These are phyloP conservation scores for Macrophomina phaseolina DNA, from an alignment of 2,329 filamentous ascomycete species.

Conservation along the genomic window DNA sequence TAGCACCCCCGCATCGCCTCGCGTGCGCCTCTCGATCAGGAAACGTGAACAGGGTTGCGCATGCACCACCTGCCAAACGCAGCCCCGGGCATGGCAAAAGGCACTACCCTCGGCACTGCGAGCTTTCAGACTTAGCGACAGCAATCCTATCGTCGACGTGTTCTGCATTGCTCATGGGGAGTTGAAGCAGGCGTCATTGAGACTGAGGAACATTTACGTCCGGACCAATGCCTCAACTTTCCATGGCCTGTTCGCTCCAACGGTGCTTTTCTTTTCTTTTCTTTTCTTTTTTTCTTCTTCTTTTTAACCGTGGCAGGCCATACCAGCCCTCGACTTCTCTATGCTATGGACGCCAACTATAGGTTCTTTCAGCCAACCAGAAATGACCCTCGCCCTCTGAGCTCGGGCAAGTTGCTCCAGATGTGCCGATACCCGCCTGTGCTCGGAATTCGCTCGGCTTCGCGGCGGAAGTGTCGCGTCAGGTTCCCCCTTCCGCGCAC, in stretches of 20 bases:
- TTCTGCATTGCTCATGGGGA: too few relatives aligned
- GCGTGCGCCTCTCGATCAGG: background rate
- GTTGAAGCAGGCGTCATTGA: too few relatives aligned
- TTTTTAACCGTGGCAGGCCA: too few relatives aligned
- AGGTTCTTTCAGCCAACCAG: slow-evolving; percentile 7
- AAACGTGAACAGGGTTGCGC: background rate
- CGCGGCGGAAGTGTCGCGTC: slow-evolving; percentile 2
- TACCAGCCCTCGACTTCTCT: background rate
- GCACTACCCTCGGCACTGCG: too few relatives aligned
- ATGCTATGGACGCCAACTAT: background rate
- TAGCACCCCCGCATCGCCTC: slow-evolving; percentile 5
- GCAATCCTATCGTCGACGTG: too few relatives aligned
- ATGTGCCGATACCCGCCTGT: background rate
- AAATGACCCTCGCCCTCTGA: background rate
- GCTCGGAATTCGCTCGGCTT: slow-evolving; percentile 12
- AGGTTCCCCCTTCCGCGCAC: background rate
- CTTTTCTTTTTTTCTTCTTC: too few relatives aligned
- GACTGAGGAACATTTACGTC: too few relatives aligned
- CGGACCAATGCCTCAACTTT: too few relatives aligned
- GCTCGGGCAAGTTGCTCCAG: background rate
- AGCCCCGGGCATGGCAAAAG: background rate
- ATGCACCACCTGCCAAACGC: background rate
- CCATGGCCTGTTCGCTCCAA: too few relatives aligned
- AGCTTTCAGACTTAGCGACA: too few relatives aligned
- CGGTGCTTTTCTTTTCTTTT: too few relatives aligned